Percentiles rank a stretch among this genome's conserved stretches.
phyloP scores from a whole-genome alignment of 1,139 yeast species.

The Blastobotrys petasosporus region DNA sequence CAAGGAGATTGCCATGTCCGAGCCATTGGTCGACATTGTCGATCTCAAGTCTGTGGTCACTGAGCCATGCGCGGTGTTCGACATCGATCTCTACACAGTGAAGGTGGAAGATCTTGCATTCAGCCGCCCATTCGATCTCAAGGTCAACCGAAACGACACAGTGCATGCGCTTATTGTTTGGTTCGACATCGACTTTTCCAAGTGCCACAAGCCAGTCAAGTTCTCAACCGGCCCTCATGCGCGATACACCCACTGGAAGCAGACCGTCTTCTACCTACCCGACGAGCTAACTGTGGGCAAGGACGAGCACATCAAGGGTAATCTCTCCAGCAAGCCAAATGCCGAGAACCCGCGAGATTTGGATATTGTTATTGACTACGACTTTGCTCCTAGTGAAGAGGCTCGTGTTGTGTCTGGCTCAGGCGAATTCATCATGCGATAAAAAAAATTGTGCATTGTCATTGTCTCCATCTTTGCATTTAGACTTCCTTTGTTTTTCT shows the following conservation, averaged over 20 bases:
- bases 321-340: conserved; percentile 72
- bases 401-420: conserved; percentile 15
- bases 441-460: neutral
- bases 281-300: conserved; percentile 72
- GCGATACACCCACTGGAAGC: conserved; percentile 71
- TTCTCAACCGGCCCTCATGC: conserved; percentile 45
- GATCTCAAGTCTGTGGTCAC: conserved; percentile 75
- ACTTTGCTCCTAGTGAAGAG: conserved; percentile 49
- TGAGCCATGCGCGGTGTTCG: conserved; percentile 61
- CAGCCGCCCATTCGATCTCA: conserved; percentile 56
- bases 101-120: conserved; percentile 78
- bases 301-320: conserved; percentile 72
- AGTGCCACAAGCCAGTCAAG: conserved; percentile 34
- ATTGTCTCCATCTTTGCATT: no score
- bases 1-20: conserved; percentile 72
- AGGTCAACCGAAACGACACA: conserved; percentile 70
- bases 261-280: conserved; percentile 85
- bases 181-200: conserved; percentile 89
- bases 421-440: conserved; percentile 17
- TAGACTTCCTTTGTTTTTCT: no score
- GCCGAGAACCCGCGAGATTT: conserved; percentile 67
- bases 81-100: conserved; percentile 85
- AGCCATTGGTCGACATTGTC: conserved; percentile 92
- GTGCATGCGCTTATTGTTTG: conserved; percentile 89
- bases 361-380: conserved; percentile 40